These are phyloP conservation scores for Macaranga tanarius DNA, from an alignment of 441 rosid species.

Conservation along the genomic window DNA sequence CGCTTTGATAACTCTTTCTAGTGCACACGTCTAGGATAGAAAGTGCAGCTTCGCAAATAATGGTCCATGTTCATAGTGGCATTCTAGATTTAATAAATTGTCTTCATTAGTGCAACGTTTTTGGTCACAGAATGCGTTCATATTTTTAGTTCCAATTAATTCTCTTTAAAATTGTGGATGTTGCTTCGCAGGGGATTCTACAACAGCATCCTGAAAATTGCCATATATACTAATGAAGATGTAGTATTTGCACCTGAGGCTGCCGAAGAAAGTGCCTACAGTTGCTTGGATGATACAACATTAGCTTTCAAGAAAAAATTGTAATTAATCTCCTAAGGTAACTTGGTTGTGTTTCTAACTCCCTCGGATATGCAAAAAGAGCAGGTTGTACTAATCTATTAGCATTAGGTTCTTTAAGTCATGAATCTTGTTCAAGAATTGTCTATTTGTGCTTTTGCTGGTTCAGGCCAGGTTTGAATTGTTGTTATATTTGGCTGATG, in stretches of 20 bases:
- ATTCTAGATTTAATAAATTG: no score
- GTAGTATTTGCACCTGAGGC: conserved; percentile 13
- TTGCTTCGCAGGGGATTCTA: conserved; percentile 36
- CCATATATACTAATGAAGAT: conserved; percentile 29
- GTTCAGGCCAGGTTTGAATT: conserved; percentile 4
- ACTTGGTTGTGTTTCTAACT: conserved; percentile 19
- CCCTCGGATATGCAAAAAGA: conserved; percentile 15
- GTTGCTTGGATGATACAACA: conserved; percentile 13
- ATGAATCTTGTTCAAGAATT: neutral
- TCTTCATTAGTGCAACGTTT: no score
- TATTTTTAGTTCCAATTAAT: neutral
- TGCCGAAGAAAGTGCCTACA: conserved; percentile 12
- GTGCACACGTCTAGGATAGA: conserved; percentile 11
- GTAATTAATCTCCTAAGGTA: conserved; percentile 26
- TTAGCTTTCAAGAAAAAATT: conserved; percentile 10
- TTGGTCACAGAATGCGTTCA: no score
- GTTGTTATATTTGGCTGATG: neutral
- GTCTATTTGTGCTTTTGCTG: neutral
- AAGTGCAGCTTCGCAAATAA: neutral
- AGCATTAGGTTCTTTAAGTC: conserved; percentile 4
- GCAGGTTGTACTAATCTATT: conserved; percentile 19
- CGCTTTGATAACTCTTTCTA: conserved; percentile 46
- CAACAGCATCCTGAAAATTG: conserved; percentile 31
- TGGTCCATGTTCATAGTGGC: no score
- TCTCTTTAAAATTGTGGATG: conserved; percentile 1